Conservation (phyloP, 2,329 filamentous ascomycete genomes). For the Exutisphaerella laricina region DNA sequence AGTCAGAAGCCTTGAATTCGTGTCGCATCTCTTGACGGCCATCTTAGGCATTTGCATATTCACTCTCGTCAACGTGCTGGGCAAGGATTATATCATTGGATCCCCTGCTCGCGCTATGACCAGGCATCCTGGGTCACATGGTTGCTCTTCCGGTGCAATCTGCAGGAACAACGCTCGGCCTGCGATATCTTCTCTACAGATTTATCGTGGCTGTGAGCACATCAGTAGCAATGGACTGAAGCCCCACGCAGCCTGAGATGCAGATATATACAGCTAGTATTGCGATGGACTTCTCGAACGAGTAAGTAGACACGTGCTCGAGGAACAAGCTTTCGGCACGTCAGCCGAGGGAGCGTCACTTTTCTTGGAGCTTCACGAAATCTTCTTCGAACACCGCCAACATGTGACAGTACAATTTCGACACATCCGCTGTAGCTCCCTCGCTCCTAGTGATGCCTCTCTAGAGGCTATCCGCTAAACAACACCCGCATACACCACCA, state of each 20-base stretch:
- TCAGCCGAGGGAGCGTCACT: not conserved
- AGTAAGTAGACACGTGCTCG: too few species aligned
- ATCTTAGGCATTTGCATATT: too few species aligned
- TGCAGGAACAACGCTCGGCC: too few species aligned
- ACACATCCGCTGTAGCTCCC: conserved; percentile 4
- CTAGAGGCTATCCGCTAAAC: conserved; percentile 18
- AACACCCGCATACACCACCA: not conserved
- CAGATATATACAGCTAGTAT: too few species aligned
- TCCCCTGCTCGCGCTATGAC: not conserved
- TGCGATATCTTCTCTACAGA: too few species aligned
- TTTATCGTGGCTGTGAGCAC: not conserved
- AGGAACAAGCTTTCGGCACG: too few species aligned
- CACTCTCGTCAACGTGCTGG: not conserved
- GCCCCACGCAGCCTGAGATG: too few species aligned
- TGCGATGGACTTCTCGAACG: not conserved
- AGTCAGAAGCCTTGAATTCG: too few species aligned
- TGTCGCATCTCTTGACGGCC: too few species aligned
- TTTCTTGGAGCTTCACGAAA: not conserved
- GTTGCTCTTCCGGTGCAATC: too few species aligned
- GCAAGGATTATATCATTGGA: not conserved
- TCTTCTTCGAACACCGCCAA: conserved; percentile 5
- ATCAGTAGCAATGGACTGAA: too few species aligned
- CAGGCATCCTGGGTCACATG: too few species aligned
- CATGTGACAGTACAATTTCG: conserved; percentile 13
- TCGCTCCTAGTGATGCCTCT: conserved; percentile 19